These are phyloP conservation scores for Hyphopichia wangnamkhiaoensis DNA, from an alignment of 1,139 yeast species.

Conservation along the genomic window DNA sequence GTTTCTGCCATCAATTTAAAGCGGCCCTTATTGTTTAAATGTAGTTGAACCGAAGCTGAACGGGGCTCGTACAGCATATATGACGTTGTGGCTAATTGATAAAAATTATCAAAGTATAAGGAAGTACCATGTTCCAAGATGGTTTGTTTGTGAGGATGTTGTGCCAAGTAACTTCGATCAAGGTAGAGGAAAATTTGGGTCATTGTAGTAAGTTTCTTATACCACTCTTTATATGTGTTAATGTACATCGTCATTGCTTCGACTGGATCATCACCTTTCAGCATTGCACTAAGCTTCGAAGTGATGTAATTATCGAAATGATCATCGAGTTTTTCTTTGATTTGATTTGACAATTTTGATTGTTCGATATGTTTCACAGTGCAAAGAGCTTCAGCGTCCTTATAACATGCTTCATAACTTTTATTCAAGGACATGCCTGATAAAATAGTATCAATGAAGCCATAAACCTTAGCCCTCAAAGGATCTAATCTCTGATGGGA, in stretches of 20 bases:
- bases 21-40: too few species aligned
- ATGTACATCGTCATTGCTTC: conserved; percentile 16
- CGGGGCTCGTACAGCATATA: too few species aligned
- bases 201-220: conserved; percentile 21
- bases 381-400: conserved; percentile 36
- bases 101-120: background rate
- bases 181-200: conserved; percentile 35
- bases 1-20: too few species aligned
- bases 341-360: conserved; percentile 22
- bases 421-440: background rate
- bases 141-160: conserved; percentile 28
- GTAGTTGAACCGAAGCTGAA: too few species aligned
- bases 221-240: conserved; percentile 25
- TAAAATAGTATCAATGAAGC: background rate
- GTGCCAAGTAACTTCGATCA: conserved; percentile 36
- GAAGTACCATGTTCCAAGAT: conserved; percentile 26
- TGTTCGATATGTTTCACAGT: conserved; percentile 35
- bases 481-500: background rate
- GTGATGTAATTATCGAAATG: conserved; percentile 13
- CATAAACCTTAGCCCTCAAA: background rate
- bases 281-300: conserved; percentile 6
- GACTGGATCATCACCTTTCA: conserved; percentile 4
- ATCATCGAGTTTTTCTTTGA: conserved; percentile 21
- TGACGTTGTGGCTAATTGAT: too few species aligned
- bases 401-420: conserved; percentile 30